Evolutionary conservation across 2,329 filamentous ascomycete species (phyloP), one percentile per base, ranked within the genome.

Genomic region (Ilyonectria destructans): DNA sequence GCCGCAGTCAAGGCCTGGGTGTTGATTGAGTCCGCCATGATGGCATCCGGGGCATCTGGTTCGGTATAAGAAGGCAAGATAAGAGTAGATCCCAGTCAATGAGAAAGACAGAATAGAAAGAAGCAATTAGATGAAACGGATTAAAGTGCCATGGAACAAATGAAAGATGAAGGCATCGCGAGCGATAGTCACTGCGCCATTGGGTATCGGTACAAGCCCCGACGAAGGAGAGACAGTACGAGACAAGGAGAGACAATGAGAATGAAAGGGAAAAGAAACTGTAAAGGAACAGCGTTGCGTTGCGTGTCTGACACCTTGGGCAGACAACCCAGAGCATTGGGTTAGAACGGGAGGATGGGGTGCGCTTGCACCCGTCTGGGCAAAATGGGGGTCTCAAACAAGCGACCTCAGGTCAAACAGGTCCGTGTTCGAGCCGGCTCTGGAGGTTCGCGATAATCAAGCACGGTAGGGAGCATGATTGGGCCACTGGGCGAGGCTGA

Each of bases 1-100:
- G 86, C 85, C 69, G 86, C 85, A 77, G 86, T 79, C 69, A 89
- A 80, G 73, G 85, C 84, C 82, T 87, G 84, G 43, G 80, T 80
- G 70, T 81, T 80, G 74, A 77, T 83, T 69, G 82, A 77, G 69
- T 81, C 78, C 68, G 83, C 82, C 86, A 89, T 88, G 76, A 66
- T 71, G 68, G 71, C 69, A 62, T 46, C 31, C 23, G 52, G 21
- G n/a, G 35, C 48, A 62, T 58, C 37, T 15, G 23, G 48, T 59
- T 54, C 37, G 31, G 52, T 56, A 13, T 23, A 58, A 64, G 23
- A 40, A 35, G 31, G 54, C 57, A 17, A 46, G 57, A 31, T 49
- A 49, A 13, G 37, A 48, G 29, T 45, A 37, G 37, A 58, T 62
- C 61, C 67, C 72, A 73, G 69, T 76, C 66, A 65, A 74, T 68